Evolutionary conservation across 495 filamentous ascomycete genomes (phyloP), one percentile per base, ranked within the genome.

Genomic region (Aspergillus kassunensis): DNA sequence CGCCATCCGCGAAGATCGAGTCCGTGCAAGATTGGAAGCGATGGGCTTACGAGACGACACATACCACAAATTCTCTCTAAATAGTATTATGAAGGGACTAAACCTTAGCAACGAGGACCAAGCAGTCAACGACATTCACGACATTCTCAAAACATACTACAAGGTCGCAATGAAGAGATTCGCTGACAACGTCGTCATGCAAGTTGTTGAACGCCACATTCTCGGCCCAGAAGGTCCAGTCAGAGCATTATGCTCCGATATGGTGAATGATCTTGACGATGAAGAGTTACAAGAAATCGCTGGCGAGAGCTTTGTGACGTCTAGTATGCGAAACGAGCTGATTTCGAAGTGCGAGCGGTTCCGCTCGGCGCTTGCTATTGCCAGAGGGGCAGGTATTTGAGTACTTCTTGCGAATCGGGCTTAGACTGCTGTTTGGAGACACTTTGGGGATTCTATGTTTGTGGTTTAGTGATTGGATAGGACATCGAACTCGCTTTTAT

Each of bases 141-240:
- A 74, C 24, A 67, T 65, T 10, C 53, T 74, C 8, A 64, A 68
- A 27, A 54, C 70, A 0, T 75, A 70, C 46, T 71, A 74, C 57
- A 66, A 71, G 31, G 67, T 75, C 6, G 57, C 66, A 2, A 15
- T 53, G 20, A 67, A 68, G 34, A 42, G 61, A 0, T 68, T 68
- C 44, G 21, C 58, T 0, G 63, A 70, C 35, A 70, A 67, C 44
- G 36, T 68, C 11, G 29, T 57, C 15, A 19, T 62, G 1, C 61
- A 59, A 12, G 60, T 60, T 18, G 29, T 51, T 15, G 49, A 43
- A 16, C 49, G 39, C 4, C 39, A 51, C 13, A 33, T 51, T 6
- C 29, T 51, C 1, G 49, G 49, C 2, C 27, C 10, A 6, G 39
- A 43, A 7, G 37, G 49, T 1, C 49, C 49, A 16, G 37, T 43